Conservation (phyloP, 73 alveolate species). For the Paramecium octaurelia region DNA sequence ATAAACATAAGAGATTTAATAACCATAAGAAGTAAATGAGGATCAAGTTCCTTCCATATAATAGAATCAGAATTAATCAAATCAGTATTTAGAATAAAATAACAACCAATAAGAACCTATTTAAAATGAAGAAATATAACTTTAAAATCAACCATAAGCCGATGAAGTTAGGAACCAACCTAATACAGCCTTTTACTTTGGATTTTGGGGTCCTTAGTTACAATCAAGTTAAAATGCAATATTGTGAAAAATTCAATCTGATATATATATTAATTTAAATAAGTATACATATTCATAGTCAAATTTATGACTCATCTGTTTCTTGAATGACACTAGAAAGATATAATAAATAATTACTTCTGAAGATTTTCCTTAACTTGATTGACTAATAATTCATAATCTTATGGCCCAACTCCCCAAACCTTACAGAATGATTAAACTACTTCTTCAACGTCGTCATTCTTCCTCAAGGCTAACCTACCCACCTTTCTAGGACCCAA, state of each 20-base stretch:
- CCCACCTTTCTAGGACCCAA: conserved; percentile 46
- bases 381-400: background rate
- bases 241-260: background rate
- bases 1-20: background rate
- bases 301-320: background rate
- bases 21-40: background rate
- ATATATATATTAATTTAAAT: background rate
- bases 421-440: conserved; percentile 7
- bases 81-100: background rate
- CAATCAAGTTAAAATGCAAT: background rate
- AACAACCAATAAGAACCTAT: background rate
- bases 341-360: background rate
- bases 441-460: conserved; percentile 18
- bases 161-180: background rate
- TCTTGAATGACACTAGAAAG: background rate
- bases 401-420: conserved; percentile 28
- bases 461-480: conserved; percentile 11
- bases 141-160: background rate
- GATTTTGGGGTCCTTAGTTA: conserved; percentile 38
- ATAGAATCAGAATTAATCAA: background rate
- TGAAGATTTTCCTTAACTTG: background rate
- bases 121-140: background rate
- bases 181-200: conserved; percentile 16
- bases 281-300: background rate
- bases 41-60: background rate